Conservation (phyloP, 2,329 filamentous ascomycete species). For the Aspergillus nomiae region DNA sequence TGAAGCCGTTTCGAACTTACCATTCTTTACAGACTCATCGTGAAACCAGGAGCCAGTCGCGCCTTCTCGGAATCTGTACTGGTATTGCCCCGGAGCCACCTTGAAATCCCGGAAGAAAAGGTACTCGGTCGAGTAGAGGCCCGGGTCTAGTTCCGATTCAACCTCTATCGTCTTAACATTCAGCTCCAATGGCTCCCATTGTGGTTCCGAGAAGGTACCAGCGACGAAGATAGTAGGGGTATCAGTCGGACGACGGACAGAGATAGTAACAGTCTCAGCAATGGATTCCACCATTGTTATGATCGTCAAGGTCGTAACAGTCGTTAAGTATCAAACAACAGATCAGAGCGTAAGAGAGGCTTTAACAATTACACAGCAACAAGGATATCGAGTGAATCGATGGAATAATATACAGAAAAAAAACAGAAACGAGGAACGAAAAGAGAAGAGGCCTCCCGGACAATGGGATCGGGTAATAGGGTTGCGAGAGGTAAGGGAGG, state of each 20-base stretch:
- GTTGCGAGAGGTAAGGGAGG: conserved; percentile 15
- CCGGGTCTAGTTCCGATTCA: conserved; percentile 15
- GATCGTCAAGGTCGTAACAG: conserved; percentile 23
- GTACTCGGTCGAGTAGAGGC: conserved; percentile 21
- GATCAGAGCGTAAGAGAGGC: conserved; percentile 18
- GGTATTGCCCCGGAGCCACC: conserved; percentile 24
- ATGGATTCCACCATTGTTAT: conserved; percentile 21
- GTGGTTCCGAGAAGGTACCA: conserved; percentile 30
- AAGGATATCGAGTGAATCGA: conserved; percentile 15
- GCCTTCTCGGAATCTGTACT: conserved; percentile 31
- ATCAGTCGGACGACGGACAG: conserved; percentile 28
- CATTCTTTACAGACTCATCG: conserved; percentile 27
- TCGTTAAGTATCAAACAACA: conserved; percentile 21
- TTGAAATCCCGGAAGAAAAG: conserved; percentile 24
- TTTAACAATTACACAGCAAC: conserved; percentile 3
- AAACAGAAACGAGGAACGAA: conserved; percentile 7
- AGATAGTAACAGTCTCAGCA: conserved; percentile 29
- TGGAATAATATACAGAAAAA: conserved; percentile 19
- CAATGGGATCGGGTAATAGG: conserved; percentile 15
- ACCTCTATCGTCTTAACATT: conserved; percentile 22
- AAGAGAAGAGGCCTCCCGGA: conserved; percentile 14
- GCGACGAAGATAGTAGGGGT: conserved; percentile 29
- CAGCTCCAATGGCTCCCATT: conserved; percentile 31
- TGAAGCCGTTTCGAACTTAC: conserved; percentile 19
- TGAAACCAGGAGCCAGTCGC: conserved; percentile 28